Percentiles rank a stretch among this genome's conserved stretches.
Conservation (phyloP, 2,329 filamentous ascomycete species). For the Aspergillus neotritici region DNA sequence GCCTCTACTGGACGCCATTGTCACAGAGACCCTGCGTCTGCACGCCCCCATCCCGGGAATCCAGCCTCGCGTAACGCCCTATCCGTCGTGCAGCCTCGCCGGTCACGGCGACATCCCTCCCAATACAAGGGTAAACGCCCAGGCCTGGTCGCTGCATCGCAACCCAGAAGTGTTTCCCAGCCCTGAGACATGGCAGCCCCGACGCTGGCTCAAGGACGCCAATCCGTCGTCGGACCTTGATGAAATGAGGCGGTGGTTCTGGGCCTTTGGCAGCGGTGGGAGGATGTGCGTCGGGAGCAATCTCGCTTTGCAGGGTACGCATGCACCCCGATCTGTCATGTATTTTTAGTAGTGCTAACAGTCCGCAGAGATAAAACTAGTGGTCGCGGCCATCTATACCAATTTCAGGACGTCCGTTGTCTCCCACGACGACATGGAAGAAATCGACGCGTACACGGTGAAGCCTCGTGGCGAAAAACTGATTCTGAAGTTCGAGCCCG, state of each 20-base stretch:
- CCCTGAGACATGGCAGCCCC: slow-evolving; percentile 44
- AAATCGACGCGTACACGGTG: slow-evolving; percentile 59
- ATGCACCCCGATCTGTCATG: background rate
- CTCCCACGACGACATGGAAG: slow-evolving; percentile 59
- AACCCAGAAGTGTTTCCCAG: slow-evolving; percentile 46
- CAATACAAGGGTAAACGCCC: slow-evolving; percentile 42
- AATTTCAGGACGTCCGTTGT: slow-evolving; percentile 59
- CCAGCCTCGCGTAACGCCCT: slow-evolving; percentile 51
- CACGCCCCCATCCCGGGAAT: slow-evolving; percentile 59
- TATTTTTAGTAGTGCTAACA: slow-evolving; percentile 3
- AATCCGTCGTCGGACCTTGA: slow-evolving; percentile 34
- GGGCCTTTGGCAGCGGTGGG: slow-evolving; percentile 48
- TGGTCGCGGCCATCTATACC: slow-evolving; percentile 64
- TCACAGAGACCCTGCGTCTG: slow-evolving; percentile 58
- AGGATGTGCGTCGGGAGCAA: slow-evolving; percentile 48
- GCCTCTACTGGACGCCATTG: slow-evolving; percentile 52
- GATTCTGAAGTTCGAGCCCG: slow-evolving; percentile 50
- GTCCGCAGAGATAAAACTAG: slow-evolving; percentile 63
- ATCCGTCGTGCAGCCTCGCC: slow-evolving; percentile 34
- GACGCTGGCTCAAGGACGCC: slow-evolving; percentile 44
- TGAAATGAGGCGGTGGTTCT: slow-evolving; percentile 46
- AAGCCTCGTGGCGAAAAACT: slow-evolving; percentile 55
- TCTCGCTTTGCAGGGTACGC: slow-evolving; percentile 42
- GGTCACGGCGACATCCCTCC: slow-evolving; percentile 39
- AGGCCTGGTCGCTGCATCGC: slow-evolving; percentile 50